Conservation (phyloP, 306 rosid genomes). For the Cucumis hystrix region DNA sequence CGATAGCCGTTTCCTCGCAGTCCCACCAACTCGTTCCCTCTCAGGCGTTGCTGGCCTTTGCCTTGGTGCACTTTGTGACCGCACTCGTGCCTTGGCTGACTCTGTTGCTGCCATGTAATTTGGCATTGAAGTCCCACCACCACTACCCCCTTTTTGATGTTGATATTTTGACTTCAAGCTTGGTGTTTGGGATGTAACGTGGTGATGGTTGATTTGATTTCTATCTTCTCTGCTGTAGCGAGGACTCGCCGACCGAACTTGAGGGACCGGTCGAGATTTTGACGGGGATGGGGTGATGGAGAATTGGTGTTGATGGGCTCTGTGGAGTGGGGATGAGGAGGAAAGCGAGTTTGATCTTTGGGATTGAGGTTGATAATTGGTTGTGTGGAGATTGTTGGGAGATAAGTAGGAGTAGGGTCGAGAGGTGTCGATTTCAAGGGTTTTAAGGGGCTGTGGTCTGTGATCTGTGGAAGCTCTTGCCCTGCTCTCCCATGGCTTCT, state of each 20-base stretch:
- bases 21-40: slow-evolving; percentile 61
- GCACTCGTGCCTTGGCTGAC: slow-evolving; percentile 81
- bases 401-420: slow-evolving; percentile 71
- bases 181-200: slow-evolving; percentile 62
- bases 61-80: slow-evolving; percentile 90
- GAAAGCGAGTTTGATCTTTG: slow-evolving; percentile 43
- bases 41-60: slow-evolving; percentile 87
- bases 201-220: slow-evolving; percentile 15
- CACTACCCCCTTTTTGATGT: slow-evolving; percentile 14
- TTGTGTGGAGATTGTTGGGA: slow-evolving; percentile 32
- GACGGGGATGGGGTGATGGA: slow-evolving; percentile 74
- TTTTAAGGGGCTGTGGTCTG: slow-evolving; percentile 55
- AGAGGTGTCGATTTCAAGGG: slow-evolving; percentile 77
- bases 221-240: slow-evolving; percentile 54
- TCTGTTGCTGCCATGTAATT: slow-evolving; percentile 97
- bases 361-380: slow-evolving; percentile 37
- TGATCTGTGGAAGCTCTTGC: slow-evolving; percentile 85
- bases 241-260: slow-evolving; percentile 77
- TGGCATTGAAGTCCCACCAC: slow-evolving; percentile 27
- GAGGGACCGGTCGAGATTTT: slow-evolving; percentile 44
- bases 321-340: slow-evolving; percentile 30
- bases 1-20: slow-evolving; percentile 78
- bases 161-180: slow-evolving; percentile 69
- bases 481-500: slow-evolving; percentile 76
- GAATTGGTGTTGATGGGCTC: slow-evolving; percentile 37